Conservation (phyloP, 1,284 basidiomycete genomes). For the Sporisorium exsertum region DNA sequence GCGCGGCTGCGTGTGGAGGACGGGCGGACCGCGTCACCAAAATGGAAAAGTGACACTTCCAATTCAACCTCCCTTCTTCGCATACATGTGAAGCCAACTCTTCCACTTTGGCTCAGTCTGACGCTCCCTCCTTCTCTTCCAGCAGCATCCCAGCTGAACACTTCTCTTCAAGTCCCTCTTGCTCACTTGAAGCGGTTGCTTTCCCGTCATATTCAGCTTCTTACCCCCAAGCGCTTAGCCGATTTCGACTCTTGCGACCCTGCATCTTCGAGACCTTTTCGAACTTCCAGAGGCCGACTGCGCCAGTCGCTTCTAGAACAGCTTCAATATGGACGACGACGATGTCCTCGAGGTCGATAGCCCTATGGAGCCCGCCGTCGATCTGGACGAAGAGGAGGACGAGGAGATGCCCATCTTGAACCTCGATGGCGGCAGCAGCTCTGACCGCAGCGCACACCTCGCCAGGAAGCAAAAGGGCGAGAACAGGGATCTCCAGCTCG, state of each 20-base stretch:
- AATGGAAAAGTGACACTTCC: conserved; percentile 18
- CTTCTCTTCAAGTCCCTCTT: background rate
- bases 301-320: background rate
- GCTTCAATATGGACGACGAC: conserved; percentile 49
- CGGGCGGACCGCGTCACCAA: conserved; percentile 18
- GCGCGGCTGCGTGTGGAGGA: conserved; percentile 10
- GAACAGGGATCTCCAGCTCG: conserved; percentile 54
- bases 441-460: conserved; percentile 17
- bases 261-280: background rate
- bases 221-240: background rate
- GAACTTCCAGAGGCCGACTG: background rate
- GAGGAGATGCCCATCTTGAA: conserved; percentile 43
- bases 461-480: conserved; percentile 38
- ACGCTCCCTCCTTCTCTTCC: background rate
- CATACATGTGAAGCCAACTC: conserved; percentile 1
- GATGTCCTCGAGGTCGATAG: conserved; percentile 56
- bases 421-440: conserved; percentile 29
- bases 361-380: conserved; percentile 57
- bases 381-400: conserved; percentile 52
- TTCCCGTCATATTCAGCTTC: background rate
- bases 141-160: background rate
- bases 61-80: background rate
- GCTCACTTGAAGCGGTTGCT: background rate
- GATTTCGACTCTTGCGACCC: background rate
- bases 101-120: background rate